Evolutionary conservation across 2,329 filamentous ascomycete species (phyloP).

Genomic region (Karstenula rhodostoma): DNA sequence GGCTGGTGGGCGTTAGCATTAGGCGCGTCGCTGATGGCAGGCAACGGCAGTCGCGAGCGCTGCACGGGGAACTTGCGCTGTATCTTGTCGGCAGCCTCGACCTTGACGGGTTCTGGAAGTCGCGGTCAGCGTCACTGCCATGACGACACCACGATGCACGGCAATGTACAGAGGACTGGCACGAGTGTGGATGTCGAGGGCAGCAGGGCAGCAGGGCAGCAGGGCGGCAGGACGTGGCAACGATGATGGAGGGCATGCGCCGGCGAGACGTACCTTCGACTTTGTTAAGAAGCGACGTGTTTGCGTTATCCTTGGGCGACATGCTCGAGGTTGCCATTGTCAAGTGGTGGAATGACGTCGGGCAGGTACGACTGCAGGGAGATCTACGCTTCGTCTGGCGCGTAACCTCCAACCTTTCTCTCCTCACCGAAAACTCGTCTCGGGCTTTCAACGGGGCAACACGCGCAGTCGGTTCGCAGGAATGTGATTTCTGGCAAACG

Average conservation of each 20-base stretch:
- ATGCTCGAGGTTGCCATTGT: conserved; percentile 16
- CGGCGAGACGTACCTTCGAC: conserved; percentile 12
- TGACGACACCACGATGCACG: conserved; percentile 12
- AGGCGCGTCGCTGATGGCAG: conserved; percentile 14
- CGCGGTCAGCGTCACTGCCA: conserved; percentile 12
- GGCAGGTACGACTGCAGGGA: conserved; percentile 10
- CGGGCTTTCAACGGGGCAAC: conserved; percentile 3
- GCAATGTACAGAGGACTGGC: conserved; percentile 1
- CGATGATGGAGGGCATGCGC: conserved; percentile 6
- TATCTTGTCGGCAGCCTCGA: conserved; percentile 32
- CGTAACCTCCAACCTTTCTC: conserved; percentile 11
- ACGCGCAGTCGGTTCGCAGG: neutral
- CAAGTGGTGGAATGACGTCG: conserved; percentile 16
- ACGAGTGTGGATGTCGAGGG: neutral
- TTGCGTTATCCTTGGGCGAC: conserved; percentile 13
- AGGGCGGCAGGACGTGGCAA: conserved; percentile 6
- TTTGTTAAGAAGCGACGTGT: conserved; percentile 8
- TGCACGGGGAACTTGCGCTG: conserved; percentile 35
- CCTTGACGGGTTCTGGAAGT: conserved; percentile 35
- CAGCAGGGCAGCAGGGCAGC: no score
- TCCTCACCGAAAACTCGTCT: conserved; percentile 6
- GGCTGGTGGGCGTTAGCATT: conserved; percentile 29
- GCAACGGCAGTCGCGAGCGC: conserved; percentile 7
- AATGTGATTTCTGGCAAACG: neutral
- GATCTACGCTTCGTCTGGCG: conserved; percentile 8